Base-by-base conservation (phyloP, 345 rosid genomes). In the Cardiospermum halicacabum region DNA sequence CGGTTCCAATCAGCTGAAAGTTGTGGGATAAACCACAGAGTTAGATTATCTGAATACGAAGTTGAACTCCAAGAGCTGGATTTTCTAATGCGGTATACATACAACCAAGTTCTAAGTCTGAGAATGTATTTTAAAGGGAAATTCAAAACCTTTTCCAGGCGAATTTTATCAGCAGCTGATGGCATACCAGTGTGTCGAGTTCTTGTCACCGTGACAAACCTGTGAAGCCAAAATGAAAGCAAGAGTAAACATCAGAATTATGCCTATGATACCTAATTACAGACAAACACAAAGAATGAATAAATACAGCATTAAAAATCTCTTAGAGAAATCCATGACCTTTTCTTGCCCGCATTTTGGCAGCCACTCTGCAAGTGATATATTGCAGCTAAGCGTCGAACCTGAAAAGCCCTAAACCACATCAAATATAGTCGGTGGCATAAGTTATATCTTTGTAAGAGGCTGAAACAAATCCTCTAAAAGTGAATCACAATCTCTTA, bases 281-380 rank as follows among this genome's bases (percentile, higher is more conserved):
- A 45, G 26, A 47, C 1, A 47, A 15, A 40, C 5, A 6, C 0
- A 61, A 0, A 30, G 11, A 31, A 37, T 47, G 16, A 6, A 26
- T 30, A 43, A 10, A 13, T 15, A 4, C 42, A 12, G 39, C n/a
- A 70, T 5, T 5, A 26, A 8, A 34, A 16, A 40, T 4, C 28
- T 27, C 3, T 18, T 16, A 2, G 47, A 63, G n/a, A 53, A 18
- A 40, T 11, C 39, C 11, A 53, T 50, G 21, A 88, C 91, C 93
- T 84, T 82, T 87, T 89, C 97, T 91, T 94, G 53, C 96, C 90
- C 69, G 86, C 84, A 69, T 92, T 88, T 66, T 76, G 88, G 75
- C 81, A 69, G 55, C 79, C 70, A 67, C 89, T 84, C 32, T 66
- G 81, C 73, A 91, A 71, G 27, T 75, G 78, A 75, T 94, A 91